phyloP scores from a whole-genome alignment of 495 filamentous ascomycete genomes.

The Penicillium dipodomyicola region DNA sequence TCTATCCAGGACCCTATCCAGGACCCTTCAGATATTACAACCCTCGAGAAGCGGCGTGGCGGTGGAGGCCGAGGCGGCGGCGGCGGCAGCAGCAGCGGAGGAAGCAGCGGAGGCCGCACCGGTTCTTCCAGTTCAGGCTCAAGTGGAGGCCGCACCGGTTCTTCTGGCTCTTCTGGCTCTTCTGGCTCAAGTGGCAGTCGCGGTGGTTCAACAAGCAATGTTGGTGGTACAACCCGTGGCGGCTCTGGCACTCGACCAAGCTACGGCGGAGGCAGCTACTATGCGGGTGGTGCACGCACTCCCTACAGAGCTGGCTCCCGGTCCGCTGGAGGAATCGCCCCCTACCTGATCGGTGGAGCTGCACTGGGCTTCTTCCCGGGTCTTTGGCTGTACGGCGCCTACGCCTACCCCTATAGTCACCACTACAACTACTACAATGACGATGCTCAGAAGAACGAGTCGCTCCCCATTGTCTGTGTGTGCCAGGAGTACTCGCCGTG shows the following conservation, averaged over 20 bases:
- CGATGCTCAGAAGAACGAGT: slow-evolving; percentile 56
- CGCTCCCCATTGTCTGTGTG: slow-evolving; percentile 68
- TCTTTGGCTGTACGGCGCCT: slow-evolving; percentile 51
- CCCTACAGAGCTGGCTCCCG: slow-evolving; percentile 64
- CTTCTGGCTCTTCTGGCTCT: slow-evolving; percentile 21
- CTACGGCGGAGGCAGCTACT: slow-evolving; percentile 69
- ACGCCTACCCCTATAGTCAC: slow-evolving; percentile 70
- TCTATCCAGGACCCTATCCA: slow-evolving; percentile 10
- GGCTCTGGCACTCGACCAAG: slow-evolving; percentile 55
- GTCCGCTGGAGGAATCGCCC: slow-evolving; percentile 57
- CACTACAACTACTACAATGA: slow-evolving; percentile 51
- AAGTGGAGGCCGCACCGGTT: slow-evolving; percentile 26
- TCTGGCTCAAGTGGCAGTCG: slow-evolving; percentile 25
- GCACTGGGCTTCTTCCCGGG: slow-evolving; percentile 61
- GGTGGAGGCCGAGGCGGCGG: slow-evolving; percentile 31
- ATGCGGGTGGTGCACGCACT: slow-evolving; percentile 68
- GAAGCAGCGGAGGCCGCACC: slow-evolving; percentile 27
- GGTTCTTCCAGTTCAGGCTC: no score
- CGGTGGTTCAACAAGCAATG: slow-evolving; percentile 37
- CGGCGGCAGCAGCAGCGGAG: slow-evolving; percentile 17
- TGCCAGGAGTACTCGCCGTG: slow-evolving; percentile 71
- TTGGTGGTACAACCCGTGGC: slow-evolving; percentile 61
- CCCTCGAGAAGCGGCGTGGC: slow-evolving; percentile 49
- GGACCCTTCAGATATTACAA: slow-evolving; percentile 14
- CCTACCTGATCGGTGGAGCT: slow-evolving; percentile 56